Evolutionary conservation across 495 filamentous ascomycete genomes (phyloP).

Genomic region (Cryomyces minteri): DNA sequence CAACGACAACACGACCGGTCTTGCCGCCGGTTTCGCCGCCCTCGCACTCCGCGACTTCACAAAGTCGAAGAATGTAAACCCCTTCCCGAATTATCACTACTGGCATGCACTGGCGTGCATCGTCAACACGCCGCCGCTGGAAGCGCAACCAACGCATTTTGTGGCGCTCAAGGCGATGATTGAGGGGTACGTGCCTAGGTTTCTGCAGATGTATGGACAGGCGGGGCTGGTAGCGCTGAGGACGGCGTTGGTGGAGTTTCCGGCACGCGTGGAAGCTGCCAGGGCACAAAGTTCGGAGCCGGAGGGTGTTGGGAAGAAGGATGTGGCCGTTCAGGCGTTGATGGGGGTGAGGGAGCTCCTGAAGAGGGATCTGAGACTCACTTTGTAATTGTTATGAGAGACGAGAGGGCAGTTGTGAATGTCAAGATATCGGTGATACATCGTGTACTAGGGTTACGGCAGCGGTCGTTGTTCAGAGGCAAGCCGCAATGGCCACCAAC

Average conservation of each 20-base stretch:
- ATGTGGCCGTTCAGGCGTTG: constrained; percentile 36
- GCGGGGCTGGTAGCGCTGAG: constrained; percentile 45
- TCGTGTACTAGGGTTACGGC: too few relatives aligned
- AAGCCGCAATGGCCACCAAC: too few relatives aligned
- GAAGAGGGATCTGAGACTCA: constrained; percentile 37
- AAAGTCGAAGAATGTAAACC: constrained; percentile 44
- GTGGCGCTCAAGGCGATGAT: constrained; percentile 63
- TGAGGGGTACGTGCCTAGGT: constrained; percentile 45
- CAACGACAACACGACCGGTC: constrained; percentile 63
- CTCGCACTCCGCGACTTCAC: constrained; percentile 66
- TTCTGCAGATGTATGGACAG: constrained; percentile 61
- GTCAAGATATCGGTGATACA: too few relatives aligned
- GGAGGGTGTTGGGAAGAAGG: constrained; percentile 15
- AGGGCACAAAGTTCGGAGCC: neutral
- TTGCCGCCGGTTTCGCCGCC: constrained; percentile 69
- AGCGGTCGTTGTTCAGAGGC: too few relatives aligned
- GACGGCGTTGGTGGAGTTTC: constrained; percentile 48
- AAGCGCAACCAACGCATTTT: constrained; percentile 61
- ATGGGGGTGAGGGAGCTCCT: constrained; percentile 40
- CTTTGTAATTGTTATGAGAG: neutral
- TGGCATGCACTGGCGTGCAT: constrained; percentile 62
- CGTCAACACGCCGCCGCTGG: constrained; percentile 43
- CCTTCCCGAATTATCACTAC: constrained; percentile 61
- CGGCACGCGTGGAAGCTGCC: constrained; percentile 23
- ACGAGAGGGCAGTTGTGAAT: too few relatives aligned